These are phyloP conservation scores for Gracilariopsis chorda DNA, from an alignment of 23 red algal species.

Conservation along the genomic window DNA sequence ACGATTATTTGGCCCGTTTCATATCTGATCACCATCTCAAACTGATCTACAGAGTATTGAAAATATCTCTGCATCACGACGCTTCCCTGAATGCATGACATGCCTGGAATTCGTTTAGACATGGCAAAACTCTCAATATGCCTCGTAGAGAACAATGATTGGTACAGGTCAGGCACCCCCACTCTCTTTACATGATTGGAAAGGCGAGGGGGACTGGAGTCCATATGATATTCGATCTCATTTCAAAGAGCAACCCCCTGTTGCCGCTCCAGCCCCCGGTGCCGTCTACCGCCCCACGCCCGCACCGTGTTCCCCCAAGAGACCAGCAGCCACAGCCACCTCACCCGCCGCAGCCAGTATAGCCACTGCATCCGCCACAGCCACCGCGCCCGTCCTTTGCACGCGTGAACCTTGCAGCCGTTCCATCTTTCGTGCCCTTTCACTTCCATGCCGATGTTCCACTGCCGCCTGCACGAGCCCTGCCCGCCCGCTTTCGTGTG, in stretches of 20 bases:
- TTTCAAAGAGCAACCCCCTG: too few relatives aligned
- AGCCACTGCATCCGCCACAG: too few relatives aligned
- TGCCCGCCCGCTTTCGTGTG: not conserved
- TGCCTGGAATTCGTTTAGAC: not conserved
- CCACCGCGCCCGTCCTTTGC: too few relatives aligned
- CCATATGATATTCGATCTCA: too few relatives aligned
- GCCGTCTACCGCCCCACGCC: too few relatives aligned
- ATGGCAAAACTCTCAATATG: slow-evolving; percentile 27
- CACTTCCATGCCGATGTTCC: slow-evolving; percentile 34
- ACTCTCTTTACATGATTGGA: too few relatives aligned
- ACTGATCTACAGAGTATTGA: not conserved
- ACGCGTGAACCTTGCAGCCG: too few relatives aligned
- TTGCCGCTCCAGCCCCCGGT: too few relatives aligned
- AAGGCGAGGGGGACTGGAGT: too few relatives aligned
- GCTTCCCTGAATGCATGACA: slow-evolving; percentile 18
- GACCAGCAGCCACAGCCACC: too few relatives aligned
- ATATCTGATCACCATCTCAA: not conserved
- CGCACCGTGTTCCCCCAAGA: too few relatives aligned
- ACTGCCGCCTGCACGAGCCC: slow-evolving; percentile 20
- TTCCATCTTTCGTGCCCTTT: slow-evolving; percentile 60
- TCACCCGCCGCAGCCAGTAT: too few relatives aligned
- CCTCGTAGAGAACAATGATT: not conserved
- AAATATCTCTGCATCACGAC: not conserved
- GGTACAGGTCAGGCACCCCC: not conserved
- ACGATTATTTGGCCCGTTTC: not conserved